Evolutionary conservation across 2,329 filamentous ascomycete genomes (phyloP).

Genomic region (Hymenoscyphus fraxineus): DNA sequence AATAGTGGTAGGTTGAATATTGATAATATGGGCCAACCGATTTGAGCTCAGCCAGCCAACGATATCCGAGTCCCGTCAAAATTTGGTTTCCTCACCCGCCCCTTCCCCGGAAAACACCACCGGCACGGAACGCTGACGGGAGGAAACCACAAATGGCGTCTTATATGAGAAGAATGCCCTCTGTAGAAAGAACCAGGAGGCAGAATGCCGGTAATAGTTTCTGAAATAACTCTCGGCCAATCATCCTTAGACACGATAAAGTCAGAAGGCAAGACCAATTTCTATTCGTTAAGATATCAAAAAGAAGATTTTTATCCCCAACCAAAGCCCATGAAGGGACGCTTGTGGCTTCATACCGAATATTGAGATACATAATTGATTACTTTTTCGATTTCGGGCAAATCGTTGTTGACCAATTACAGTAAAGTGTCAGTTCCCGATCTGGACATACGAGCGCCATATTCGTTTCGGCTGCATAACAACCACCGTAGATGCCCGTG

Average conservation of each 20-base stretch:
- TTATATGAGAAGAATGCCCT: constrained; percentile 11
- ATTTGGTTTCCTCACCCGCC: background rate
- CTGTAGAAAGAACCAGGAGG: background rate
- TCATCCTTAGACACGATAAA: constrained; percentile 18
- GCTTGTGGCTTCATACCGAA: constrained; percentile 14
- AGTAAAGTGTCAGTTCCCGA: constrained; percentile 14
- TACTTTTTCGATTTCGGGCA: constrained; percentile 3
- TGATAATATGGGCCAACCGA: background rate
- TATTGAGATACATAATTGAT: constrained; percentile 8
- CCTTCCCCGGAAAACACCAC: too few relatives aligned
- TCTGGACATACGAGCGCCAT: constrained; percentile 24
- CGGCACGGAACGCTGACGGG: background rate
- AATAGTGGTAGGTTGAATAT: background rate
- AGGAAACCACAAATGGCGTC: constrained; percentile 1
- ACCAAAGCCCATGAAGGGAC: constrained; percentile 3
- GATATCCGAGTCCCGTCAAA: background rate
- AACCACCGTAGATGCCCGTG: constrained; percentile 14
- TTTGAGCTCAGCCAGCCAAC: background rate
- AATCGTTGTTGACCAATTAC: constrained; percentile 13
- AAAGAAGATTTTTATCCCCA: constrained; percentile 3
- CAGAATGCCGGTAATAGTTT: constrained; percentile 9
- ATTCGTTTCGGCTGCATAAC: constrained; percentile 13
- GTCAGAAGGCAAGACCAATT: background rate
- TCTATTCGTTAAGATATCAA: background rate
- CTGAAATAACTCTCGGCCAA: constrained; percentile 12